Evolutionary conservation across 345 rosid species (phyloP), one percentile per base, ranked within the genome.

Genomic region (Eucalyptus curtisii): DNA sequence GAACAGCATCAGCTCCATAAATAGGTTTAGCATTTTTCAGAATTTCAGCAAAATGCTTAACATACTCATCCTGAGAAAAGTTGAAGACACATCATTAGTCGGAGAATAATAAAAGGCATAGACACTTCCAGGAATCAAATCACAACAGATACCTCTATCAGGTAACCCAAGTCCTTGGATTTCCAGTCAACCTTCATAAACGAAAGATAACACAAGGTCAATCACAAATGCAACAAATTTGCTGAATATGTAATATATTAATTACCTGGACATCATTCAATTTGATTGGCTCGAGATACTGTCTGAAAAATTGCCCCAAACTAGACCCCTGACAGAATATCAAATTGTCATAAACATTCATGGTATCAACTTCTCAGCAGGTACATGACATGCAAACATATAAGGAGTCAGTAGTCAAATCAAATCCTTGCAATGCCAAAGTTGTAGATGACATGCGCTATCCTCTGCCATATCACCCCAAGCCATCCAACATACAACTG

Each of bases 221-320:
- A 31, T 33, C 20, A 50, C 8, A 76, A 13, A 80, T 33, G 27
- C 30, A 42, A 44, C 30, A 33, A 61, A 49, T 22, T 79, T 50
- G 61, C 48, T n/a, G 15, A 89, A 13, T 81, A 64, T 49, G 71
- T 10, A 89, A 88, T 47, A 82, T 40, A 33, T 50, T 33, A 84
- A 88, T 89, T 92, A 97, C 99, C 95, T 92, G 92, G 88, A 95
- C 95, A 90, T 95, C 96, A 91, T 98, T 98, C 92, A 98, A 92
- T 92, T 96, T 98, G 88, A 98, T 98, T 76, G 99, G 99, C 88
- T 92, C 95, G 86, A 98, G 98, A 91, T 97, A 98, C 85, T 95
- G 95, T 87, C 90, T 92, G 94, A 93, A 98, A 92, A 97, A 98
- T 92, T 95, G 99, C 87, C 99, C 99, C 94, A 98, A 85, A 90